Evolutionary conservation across 2,329 filamentous ascomycete genomes (phyloP).

Genomic region (Pyrenochaeta sp.): DNA sequence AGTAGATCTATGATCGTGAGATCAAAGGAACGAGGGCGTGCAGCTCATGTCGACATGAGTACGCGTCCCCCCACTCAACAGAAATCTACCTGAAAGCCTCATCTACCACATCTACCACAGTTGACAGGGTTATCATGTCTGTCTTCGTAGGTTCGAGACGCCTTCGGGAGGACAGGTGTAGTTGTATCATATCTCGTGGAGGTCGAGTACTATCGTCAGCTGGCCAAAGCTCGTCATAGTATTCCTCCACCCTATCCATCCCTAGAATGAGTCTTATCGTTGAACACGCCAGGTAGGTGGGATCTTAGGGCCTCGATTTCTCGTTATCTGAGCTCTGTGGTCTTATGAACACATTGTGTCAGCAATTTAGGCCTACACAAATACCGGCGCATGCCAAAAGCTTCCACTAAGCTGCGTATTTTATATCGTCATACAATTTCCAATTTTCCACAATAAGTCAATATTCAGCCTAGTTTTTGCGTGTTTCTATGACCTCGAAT

Average conservation of each 20-base stretch:
- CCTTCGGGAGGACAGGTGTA: neutral
- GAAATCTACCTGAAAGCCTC: neutral
- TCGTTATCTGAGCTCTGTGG: neutral
- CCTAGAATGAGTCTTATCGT: neutral
- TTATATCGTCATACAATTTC: neutral
- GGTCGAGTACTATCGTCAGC: no score
- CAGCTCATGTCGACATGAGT: neutral
- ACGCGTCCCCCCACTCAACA: slow-evolving; percentile 4
- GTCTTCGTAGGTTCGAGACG: neutral
- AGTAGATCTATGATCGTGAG: slow-evolving; percentile 6
- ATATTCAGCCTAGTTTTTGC: neutral
- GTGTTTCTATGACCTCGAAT: neutral
- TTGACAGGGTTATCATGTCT: neutral
- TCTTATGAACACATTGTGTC: neutral
- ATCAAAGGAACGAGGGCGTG: neutral
- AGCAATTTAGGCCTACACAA: neutral
- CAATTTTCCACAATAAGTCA: neutral
- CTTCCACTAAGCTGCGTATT: neutral
- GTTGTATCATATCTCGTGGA: no score
- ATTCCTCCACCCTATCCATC: neutral
- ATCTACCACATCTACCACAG: neutral
- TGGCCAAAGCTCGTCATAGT: neutral
- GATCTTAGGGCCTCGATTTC: neutral
- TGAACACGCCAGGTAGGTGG: neutral
- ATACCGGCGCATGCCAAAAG: neutral